These are phyloP conservation scores for Melanogaster broomeanus DNA, from an alignment of 768 basidiomycete genomes.

Conservation along the genomic window DNA sequence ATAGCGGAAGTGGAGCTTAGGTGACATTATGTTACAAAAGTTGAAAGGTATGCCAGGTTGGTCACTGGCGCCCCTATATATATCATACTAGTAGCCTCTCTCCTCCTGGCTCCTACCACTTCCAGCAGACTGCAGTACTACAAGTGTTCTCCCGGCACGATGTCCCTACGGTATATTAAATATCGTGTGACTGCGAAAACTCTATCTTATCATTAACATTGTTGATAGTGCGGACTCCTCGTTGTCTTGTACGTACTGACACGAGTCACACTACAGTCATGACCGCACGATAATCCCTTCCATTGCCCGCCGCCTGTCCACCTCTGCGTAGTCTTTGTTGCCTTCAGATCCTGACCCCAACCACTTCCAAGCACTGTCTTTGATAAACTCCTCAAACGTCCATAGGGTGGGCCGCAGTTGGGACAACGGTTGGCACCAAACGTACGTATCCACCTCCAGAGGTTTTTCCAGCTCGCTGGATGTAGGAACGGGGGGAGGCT, in stretches of 20 bases:
- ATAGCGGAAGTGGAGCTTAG: not conserved
- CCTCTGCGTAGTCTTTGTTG: constrained; percentile 48
- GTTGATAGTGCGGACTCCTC: too few species aligned
- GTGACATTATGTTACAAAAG: too few species aligned
- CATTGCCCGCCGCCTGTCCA: constrained; percentile 51
- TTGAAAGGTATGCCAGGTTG: too few species aligned
- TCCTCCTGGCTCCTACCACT: too few species aligned
- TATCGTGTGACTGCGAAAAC: too few species aligned
- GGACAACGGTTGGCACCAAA: constrained; percentile 51
- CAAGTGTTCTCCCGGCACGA: too few species aligned
- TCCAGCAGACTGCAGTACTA: too few species aligned
- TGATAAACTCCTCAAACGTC: constrained; percentile 82
- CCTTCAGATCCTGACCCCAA: constrained; percentile 42
- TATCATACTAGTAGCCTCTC: too few species aligned
- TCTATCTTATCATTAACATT: too few species aligned
- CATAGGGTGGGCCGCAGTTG: constrained; percentile 64
- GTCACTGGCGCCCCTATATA: too few species aligned
- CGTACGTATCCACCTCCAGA: constrained; percentile 68
- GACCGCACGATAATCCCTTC: constrained; percentile 30
- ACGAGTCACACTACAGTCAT: not conserved
- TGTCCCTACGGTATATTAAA: not conserved
- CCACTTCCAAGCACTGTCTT: constrained; percentile 80
- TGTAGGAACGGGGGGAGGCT: constrained; percentile 44
- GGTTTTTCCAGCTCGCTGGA: constrained; percentile 33
- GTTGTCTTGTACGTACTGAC: too few species aligned